A percentile compares a stretch with the other conserved stretches of the same genome.
Evolutionary conservation across 2,329 filamentous ascomycete species (phyloP).

Genomic region (Epicoccum sorghinum): DNA sequence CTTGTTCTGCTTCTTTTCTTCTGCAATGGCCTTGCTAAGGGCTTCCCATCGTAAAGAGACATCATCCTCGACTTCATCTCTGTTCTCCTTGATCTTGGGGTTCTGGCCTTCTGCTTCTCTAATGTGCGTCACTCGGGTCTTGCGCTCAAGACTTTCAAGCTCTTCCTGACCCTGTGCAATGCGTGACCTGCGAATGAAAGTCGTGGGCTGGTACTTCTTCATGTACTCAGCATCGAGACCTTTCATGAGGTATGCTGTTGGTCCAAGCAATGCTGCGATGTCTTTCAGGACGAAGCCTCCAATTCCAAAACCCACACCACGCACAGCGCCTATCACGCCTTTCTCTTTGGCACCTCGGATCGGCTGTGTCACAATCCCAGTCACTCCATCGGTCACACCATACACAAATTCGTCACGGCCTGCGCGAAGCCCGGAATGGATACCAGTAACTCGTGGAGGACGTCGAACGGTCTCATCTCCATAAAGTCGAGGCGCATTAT

Average conservation of each 20-base stretch:
- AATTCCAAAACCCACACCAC: constrained; percentile 65
- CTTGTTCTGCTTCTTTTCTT: constrained; percentile 35
- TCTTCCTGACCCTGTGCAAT: constrained; percentile 61
- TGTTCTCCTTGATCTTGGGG: constrained; percentile 20
- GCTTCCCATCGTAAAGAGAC: constrained; percentile 33
- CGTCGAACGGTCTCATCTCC: constrained; percentile 72
- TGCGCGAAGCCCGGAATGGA: constrained; percentile 66
- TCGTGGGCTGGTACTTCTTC: constrained; percentile 60
- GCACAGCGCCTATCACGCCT: constrained; percentile 60
- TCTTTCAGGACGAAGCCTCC: constrained; percentile 70
- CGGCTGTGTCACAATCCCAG: constrained; percentile 67
- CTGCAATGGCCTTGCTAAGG: constrained; percentile 28
- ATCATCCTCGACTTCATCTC: constrained; percentile 40
- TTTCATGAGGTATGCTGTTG: constrained; percentile 67
- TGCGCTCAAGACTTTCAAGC: constrained; percentile 26
- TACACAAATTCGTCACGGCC: constrained; percentile 67
- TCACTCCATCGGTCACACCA: constrained; percentile 69
- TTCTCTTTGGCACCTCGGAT: constrained; percentile 62
- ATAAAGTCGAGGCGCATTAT: constrained; percentile 73
- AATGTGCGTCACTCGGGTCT: constrained; percentile 11
- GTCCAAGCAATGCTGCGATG: constrained; percentile 65
- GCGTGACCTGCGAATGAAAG: constrained; percentile 62
- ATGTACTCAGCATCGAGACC: constrained; percentile 66
- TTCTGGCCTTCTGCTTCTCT: constrained; percentile 14
- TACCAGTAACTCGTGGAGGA: constrained; percentile 67